A percentile compares a stretch with the other conserved stretches of the same genome.
Evolutionary conservation across 2,329 filamentous ascomycete genomes (phyloP).

Genomic region (Epichloe elymi): DNA sequence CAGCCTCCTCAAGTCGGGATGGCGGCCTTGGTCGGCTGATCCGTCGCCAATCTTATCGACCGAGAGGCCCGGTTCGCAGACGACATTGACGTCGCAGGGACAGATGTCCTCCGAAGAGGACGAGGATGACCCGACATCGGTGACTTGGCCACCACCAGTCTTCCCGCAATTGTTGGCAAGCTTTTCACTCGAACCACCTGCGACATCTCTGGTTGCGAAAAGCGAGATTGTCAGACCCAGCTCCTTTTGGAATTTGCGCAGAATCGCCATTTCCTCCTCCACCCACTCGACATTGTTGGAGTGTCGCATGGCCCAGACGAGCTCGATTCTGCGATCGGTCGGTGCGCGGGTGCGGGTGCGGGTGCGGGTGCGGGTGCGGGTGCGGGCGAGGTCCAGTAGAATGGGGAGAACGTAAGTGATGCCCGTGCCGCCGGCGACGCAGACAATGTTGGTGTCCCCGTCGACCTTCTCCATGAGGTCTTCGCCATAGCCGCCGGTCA

Average conservation of each 20-base stretch:
- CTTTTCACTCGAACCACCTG: constrained; percentile 8
- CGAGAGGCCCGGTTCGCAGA: constrained; percentile 10
- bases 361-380: constrained; percentile 29
- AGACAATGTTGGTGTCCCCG: constrained; percentile 26
- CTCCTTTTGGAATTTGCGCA: constrained; percentile 25
- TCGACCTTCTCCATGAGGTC: constrained; percentile 29
- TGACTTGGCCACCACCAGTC: constrained; percentile 6
- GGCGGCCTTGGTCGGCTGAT: constrained; percentile 18
- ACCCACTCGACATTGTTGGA: constrained; percentile 45
- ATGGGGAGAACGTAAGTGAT: constrained; percentile 27
- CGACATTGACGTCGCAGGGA: constrained; percentile 11
- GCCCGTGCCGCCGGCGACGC: constrained; percentile 27
- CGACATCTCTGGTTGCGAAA: constrained; percentile 43
- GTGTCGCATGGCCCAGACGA: constrained; percentile 53
- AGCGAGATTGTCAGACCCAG: constrained; percentile 39
- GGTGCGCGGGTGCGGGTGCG: constrained; percentile 27
- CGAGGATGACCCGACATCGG: constrained; percentile 8
- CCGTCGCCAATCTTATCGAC: constrained; percentile 18
- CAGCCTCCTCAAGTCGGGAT: constrained; percentile 33
- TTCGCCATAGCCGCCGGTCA: constrained; percentile 52
- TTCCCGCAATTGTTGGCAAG: constrained; percentile 5
- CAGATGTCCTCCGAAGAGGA: constrained; percentile 14
- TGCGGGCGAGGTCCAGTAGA: constrained; percentile 19
- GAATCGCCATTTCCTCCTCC: constrained; percentile 36
- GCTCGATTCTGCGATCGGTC: constrained; percentile 35